Evolutionary conservation across 805 yeast genomes (phyloP).

Genomic region (Alloascoidea africana): DNA sequence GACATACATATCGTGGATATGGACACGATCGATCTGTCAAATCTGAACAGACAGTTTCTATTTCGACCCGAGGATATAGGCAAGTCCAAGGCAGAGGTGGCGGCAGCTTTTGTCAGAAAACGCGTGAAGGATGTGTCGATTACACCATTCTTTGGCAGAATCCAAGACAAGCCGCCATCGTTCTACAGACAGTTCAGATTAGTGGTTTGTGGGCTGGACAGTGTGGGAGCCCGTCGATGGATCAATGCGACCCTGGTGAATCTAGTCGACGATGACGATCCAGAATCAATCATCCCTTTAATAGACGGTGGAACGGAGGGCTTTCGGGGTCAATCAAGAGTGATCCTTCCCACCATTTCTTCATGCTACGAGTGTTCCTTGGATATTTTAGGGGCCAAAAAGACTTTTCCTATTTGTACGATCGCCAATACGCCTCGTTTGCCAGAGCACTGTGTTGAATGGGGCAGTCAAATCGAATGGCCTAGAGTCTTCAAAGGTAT

Average conservation of each 20-base stretch:
- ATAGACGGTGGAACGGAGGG: constrained; percentile 97
- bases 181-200: constrained; percentile 58
- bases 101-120: constrained; percentile 37
- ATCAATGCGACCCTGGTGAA: constrained; percentile 56
- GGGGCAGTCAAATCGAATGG: constrained; percentile 74
- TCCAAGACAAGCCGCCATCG: constrained; percentile 44
- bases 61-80: constrained; percentile 52
- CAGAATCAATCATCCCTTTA: constrained; percentile 40
- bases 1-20: constrained; percentile 59
- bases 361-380: constrained; percentile 91
- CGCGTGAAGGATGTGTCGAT: constrained; percentile 23
- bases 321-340: constrained; percentile 78
- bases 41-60: constrained; percentile 62
- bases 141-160: constrained; percentile 45
- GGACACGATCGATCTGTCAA: constrained; percentile 72
- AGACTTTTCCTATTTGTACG: constrained; percentile 81
- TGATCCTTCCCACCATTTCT: constrained; percentile 69
- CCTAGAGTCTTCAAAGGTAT: constrained; percentile 26
- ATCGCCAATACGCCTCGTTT: constrained; percentile 88
- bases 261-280: constrained; percentile 38
- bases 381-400: constrained; percentile 42
- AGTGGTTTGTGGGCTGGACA: constrained; percentile 79
- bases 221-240: constrained; percentile 85
- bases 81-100: constrained; percentile 47
- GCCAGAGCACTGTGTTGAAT: constrained; percentile 90